Evolutionary conservation across 495 filamentous ascomycete species (phyloP).

Genomic region (Beverwykella pulmonaria): DNA sequence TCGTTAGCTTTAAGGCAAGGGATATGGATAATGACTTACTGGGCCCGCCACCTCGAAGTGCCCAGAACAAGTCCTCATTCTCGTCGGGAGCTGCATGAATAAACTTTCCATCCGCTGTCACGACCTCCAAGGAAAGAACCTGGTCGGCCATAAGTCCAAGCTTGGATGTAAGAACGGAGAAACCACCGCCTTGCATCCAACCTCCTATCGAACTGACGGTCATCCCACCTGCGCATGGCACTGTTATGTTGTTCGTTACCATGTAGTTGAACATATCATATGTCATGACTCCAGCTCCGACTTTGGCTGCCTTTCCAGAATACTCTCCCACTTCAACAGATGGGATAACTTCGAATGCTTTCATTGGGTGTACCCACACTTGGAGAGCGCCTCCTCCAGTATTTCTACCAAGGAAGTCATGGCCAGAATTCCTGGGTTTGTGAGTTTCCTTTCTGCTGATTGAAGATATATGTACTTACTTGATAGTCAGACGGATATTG

Average conservation of each 20-base stretch:
- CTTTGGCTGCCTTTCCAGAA: constrained; percentile 20
- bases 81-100: constrained; percentile 26
- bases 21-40: constrained; percentile 9
- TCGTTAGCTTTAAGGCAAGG: not conserved
- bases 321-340: constrained; percentile 39
- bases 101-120: constrained; percentile 34
- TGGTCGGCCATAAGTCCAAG: constrained; percentile 31
- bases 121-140: constrained; percentile 28
- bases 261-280: constrained; percentile 22
- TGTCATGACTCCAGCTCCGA: constrained; percentile 13
- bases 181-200: constrained; percentile 32
- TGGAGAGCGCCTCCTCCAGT: constrained; percentile 52
- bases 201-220: constrained; percentile 27
- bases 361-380: constrained; percentile 53
- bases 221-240: constrained; percentile 12
- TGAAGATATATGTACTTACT: constrained; percentile 6
- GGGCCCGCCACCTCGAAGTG: constrained; percentile 31
- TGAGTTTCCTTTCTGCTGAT: not conserved
- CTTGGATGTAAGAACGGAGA: constrained; percentile 14
- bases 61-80: constrained; percentile 36
- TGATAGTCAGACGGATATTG: constrained; percentile 34
- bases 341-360: constrained; percentile 50
- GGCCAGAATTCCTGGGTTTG: constrained; percentile 50
- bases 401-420: constrained; percentile 58
- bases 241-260: constrained; percentile 24